phyloP scores from a whole-genome alignment of 2,329 filamentous ascomycete species.

The Bimuria novae-zelandiae region DNA sequence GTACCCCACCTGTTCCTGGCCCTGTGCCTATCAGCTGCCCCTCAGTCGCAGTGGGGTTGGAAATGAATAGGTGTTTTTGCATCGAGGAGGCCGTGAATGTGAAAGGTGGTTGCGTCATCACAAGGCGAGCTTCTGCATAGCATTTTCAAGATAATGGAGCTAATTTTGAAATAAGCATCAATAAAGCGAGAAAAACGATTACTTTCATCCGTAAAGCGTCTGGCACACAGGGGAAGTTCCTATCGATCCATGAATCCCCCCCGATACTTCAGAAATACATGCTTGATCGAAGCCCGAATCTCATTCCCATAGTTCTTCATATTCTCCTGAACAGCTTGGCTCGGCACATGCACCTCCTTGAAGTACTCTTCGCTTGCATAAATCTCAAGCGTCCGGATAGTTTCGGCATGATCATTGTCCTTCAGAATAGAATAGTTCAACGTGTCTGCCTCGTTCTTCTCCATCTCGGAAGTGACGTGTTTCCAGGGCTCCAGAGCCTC shows the following conservation, averaged over 20 bases:
- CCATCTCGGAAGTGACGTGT: constrained; percentile 19
- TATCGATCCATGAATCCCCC: constrained; percentile 20
- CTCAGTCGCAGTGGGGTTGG: constrained; percentile 11
- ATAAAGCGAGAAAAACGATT: too few relatives aligned
- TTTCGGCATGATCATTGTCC: constrained; percentile 19
- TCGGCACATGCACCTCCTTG: constrained; percentile 28
- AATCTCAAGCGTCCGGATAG: constrained; percentile 23
- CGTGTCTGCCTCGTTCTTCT: constrained; percentile 26
- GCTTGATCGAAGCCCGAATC: constrained; percentile 15
- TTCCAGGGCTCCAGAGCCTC: constrained; percentile 27
- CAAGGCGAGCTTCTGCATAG: too few relatives aligned
- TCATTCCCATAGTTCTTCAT: constrained; percentile 19
- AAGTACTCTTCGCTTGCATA: constrained; percentile 27
- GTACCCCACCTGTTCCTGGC: constrained; percentile 8
- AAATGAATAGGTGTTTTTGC: too few relatives aligned
- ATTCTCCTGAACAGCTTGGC: constrained; percentile 24
- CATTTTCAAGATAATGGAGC: too few relatives aligned
- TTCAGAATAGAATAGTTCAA: constrained; percentile 24
- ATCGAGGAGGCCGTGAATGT: too few relatives aligned
- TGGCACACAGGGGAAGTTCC: neutral
- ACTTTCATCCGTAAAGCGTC: neutral
- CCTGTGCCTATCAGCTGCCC: constrained; percentile 2
- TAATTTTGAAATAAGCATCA: too few relatives aligned
- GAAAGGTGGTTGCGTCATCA: neutral
- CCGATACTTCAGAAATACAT: constrained; percentile 16